Conservation (phyloP, 768 basidiomycete genomes). For the Calocera viscosa region DNA sequence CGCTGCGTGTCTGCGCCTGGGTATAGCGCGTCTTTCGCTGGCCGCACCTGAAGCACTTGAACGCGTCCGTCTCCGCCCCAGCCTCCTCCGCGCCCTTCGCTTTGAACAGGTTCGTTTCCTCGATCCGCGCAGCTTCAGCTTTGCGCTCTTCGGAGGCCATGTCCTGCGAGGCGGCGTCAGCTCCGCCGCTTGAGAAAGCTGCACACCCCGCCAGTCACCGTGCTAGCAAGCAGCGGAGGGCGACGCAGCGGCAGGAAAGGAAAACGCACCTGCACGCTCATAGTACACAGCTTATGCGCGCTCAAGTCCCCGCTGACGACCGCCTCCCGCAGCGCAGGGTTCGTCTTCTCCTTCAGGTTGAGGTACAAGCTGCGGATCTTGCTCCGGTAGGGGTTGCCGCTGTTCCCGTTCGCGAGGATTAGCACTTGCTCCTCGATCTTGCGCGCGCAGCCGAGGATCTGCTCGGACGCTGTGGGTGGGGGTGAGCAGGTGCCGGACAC, state of each 20-base stretch:
- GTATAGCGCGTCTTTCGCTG: conserved; percentile 81
- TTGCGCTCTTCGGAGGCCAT: conserved; percentile 92
- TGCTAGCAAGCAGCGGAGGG: not conserved
- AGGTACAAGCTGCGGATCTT: conserved; percentile 83
- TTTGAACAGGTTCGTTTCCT: conserved; percentile 77
- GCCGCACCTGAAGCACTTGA: conserved; percentile 93
- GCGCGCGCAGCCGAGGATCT: conserved; percentile 51
- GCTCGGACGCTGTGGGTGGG: conserved; percentile 59
- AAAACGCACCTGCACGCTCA: conserved; percentile 61
- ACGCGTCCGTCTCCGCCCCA: conserved; percentile 91
- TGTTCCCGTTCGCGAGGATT: conserved; percentile 34
- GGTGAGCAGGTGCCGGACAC: no score
- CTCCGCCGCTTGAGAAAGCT: not conserved
- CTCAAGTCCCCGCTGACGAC: conserved; percentile 72
- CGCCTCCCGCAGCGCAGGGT: conserved; percentile 71
- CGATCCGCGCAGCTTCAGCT: conserved; percentile 67
- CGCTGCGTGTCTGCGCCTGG: conserved; percentile 93
- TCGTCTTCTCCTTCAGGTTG: conserved; percentile 91
- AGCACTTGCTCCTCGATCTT: conserved; percentile 60
- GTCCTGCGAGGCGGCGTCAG: conserved; percentile 41
- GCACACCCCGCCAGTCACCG: not conserved
- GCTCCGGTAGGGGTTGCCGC: conserved; percentile 42
- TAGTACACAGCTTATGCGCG: conserved; percentile 56
- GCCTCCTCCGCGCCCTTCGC: conserved; percentile 80
- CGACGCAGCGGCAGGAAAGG: not conserved